Evolutionary conservation across 2,329 filamentous ascomycete species (phyloP).

Genomic region (Fusarium xyrophilum): DNA sequence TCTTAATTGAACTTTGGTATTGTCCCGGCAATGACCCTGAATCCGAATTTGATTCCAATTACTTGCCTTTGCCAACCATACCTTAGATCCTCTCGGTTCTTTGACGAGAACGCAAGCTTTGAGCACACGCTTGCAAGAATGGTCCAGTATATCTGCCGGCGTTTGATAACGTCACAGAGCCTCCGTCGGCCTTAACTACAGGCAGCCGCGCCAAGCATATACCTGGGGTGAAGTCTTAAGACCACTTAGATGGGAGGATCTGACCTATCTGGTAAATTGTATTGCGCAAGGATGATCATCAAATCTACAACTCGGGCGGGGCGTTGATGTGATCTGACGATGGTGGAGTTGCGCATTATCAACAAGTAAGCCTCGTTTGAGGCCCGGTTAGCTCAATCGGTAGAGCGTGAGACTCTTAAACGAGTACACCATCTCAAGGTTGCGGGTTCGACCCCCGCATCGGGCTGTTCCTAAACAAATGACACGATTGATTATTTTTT

Average conservation of each 20-base stretch:
- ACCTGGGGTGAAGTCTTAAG: not conserved
- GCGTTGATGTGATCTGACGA: too few species aligned
- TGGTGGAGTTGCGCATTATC: too few species aligned
- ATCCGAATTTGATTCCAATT: not conserved
- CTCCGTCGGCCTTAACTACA: not conserved
- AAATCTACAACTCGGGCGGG: not conserved
- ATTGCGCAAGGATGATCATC: not conserved
- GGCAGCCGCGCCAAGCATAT: not conserved
- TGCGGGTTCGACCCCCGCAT: slow-evolving; percentile 62
- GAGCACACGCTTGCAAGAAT: not conserved
- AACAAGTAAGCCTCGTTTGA: slow-evolving; percentile 20
- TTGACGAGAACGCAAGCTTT: not conserved
- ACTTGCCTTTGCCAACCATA: not conserved
- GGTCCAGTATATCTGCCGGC: not conserved
- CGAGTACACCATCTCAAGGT: slow-evolving; percentile 56
- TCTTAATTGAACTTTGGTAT: not conserved
- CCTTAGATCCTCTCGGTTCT: not conserved
- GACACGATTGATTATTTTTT: slow-evolving; percentile 24
- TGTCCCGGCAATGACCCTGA: not conserved
- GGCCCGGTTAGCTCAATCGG: slow-evolving; percentile 52
- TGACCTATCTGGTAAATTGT: not conserved
- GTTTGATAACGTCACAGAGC: not conserved
- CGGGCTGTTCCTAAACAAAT: slow-evolving; percentile 49
- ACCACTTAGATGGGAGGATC: not conserved
- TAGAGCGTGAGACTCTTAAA: slow-evolving; percentile 74